Evolutionary conservation across 2,329 filamentous ascomycete species (phyloP), one percentile per base, ranked within the genome.

Genomic region (Boeremia exigua): DNA sequence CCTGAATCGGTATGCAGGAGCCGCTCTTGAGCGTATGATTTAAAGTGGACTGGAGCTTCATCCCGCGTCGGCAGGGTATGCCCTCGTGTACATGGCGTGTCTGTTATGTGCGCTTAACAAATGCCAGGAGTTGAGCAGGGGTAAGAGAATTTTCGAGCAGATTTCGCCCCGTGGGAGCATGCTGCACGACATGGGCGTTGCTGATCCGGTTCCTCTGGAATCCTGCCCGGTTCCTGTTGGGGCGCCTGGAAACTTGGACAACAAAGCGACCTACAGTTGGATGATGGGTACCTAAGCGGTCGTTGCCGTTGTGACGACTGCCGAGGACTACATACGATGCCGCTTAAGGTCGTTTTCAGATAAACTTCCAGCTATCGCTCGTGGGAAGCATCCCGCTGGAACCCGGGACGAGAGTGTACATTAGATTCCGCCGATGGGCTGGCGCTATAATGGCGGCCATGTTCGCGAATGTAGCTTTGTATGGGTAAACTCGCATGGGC

Each of bases 1-100:
- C 57, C 10, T n/a, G 17, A 12, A 17, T 27, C 27, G 39, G n/a
- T n/a, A 19, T 46, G 40, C 56, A 48, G 32, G 49, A 54, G 39
- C 39, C 48, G 48, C 48, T 44, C 32, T n/a, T 44, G 38, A 40
- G 51, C 45, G 37, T 34, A 17, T 53, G 48, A 49, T 54, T 52
- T 55, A 47, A 51, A 48, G 56, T 56, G 53, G 53, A 17, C 15
- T 45, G 8, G 36, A 50, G 30, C 25, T 47, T 36, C 53, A 56
- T 51, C 53, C 47, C 42, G 53, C 42, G 53, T 34, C 37, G 11
- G 32, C 19, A 51, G 19, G 47, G 27, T 15, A 29, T 9, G 30
- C 15, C 28, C 37, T 51, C 37, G 42, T 5, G 42, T 46, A n/a
- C 47, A 40, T 47, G 47, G 47, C 47, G 47, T 51, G 47, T 56